Conservation (phyloP, 179 eudicot genomes). For the Sideroxylon spinosum region DNA sequence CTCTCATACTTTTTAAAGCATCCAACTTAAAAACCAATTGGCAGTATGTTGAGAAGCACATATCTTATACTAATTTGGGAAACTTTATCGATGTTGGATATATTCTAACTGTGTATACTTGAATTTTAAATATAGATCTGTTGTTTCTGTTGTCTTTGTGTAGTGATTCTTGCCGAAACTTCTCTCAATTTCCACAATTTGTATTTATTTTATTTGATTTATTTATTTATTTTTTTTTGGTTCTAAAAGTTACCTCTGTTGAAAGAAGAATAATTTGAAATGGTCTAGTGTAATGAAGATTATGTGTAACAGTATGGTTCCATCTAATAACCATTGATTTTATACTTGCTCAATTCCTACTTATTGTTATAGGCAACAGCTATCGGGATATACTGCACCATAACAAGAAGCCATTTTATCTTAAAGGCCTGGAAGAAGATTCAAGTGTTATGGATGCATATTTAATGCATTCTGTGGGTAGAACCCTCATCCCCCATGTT, state of each 20-base stretch:
- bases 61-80: too few relatives aligned
- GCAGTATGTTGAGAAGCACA: too few relatives aligned
- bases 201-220: too few relatives aligned
- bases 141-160: neutral
- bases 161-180: neutral
- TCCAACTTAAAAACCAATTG: too few relatives aligned
- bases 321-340: conserved; percentile 1
- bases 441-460: conserved; percentile 82
- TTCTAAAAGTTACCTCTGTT: neutral
- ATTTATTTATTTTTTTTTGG: neutral
- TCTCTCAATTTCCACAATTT: neutral
- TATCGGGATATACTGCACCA: conserved; percentile 84
- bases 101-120: too few relatives aligned
- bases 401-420: conserved; percentile 84
- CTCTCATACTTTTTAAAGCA: too few relatives aligned
- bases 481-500: conserved; percentile 14
- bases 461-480: conserved; percentile 76
- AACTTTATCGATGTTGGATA: too few relatives aligned
- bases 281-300: neutral
- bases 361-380: conserved; percentile 53
- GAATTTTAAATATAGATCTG: neutral
- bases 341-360: conserved; percentile 1
- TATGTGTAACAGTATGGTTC: neutral
- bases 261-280: neutral
- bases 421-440: conserved; percentile 77